Percentiles rank a stretch among this genome's conserved stretches.
phyloP scores from a whole-genome alignment of 2,329 filamentous ascomycete genomes.

The Colletotrichum echinochloae region DNA sequence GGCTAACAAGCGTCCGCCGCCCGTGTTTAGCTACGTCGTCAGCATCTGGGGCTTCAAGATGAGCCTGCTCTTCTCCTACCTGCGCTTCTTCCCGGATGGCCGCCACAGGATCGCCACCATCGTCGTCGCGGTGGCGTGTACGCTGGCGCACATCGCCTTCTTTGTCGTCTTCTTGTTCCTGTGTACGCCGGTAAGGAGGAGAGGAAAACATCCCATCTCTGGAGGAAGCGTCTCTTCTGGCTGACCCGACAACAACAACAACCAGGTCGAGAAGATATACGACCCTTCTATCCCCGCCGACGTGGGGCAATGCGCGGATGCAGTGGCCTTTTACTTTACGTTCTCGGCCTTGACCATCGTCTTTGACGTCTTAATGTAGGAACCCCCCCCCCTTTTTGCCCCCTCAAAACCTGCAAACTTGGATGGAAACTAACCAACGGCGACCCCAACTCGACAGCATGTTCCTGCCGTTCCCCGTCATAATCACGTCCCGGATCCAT shows the following conservation, averaged over 20 bases:
- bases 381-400: neutral
- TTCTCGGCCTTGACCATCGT: constrained; percentile 56
- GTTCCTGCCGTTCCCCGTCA: constrained; percentile 55
- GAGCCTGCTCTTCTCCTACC: constrained; percentile 56
- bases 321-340: constrained; percentile 57
- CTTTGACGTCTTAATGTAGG: constrained; percentile 56
- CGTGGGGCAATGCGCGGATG: constrained; percentile 52
- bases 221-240: neutral
- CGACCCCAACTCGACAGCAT: constrained; percentile 46
- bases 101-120: constrained; percentile 50
- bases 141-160: constrained; percentile 55
- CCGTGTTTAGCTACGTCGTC: constrained; percentile 51
- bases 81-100: constrained; percentile 57
- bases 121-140: constrained; percentile 49
- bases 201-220: too few relatives aligned
- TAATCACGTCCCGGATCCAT: constrained; percentile 53
- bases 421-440: neutral
- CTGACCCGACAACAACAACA: neutral
- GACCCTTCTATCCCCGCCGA: constrained; percentile 49
- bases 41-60: constrained; percentile 61
- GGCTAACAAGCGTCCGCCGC: neutral
- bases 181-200: constrained; percentile 49
- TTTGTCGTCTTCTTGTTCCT: constrained; percentile 52
- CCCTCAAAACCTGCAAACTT: neutral
- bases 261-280: constrained; percentile 53